Base-by-base conservation (phyloP, 2,329 filamentous ascomycete genomes). In the Seiridium unicorne region DNA sequence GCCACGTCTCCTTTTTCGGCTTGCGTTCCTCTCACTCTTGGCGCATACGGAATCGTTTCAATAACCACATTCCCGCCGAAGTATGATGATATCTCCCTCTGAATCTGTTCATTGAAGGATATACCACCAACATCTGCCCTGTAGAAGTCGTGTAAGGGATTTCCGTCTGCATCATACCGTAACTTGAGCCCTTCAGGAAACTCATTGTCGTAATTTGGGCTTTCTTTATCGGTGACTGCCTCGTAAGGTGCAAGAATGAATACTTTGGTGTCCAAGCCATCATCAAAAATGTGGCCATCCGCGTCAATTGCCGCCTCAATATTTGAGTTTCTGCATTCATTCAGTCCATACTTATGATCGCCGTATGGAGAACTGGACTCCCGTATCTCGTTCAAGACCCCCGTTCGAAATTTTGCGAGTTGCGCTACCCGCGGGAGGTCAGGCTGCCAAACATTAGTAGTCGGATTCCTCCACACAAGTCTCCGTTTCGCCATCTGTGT, bases 221-320 rank as follows among this genome's bases (percentile, higher is more conserved):
- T 26, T 26, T 26, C 1, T 26, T 26, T 26, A 34, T 32, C 9
- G 26, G 18, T 11, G 48, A 11, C 32, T 44, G 6, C 9, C 18
- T 31, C 8, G 38, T 26, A 42, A 13, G 54, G 54, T 6, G 54
- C 38, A 5, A 57, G 9, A 34, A 57, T 35, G n/a, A 57, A 57
- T 10, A 57, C 31, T 3, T 44, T 11, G 10, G 55, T 31, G 9
- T 38, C 11, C 31, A 36, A 47, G 9, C 5, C 55, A 26, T 57
- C 44, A 13, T 57, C 55, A 36, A 57, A 57, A 26, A 56, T 57
- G 8, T 57, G 55, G 9, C 55, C 55, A 8, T 36, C 10, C 6
- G 11, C 13, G 4, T 34, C 7, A 26, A 34, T 7, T 31, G 26
- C 26, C 26, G 26, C 13, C 18, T 34, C 48, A 32, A 13, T 18